phyloP scores from a whole-genome alignment of 805 yeast species.

The Phaffomyces thermotolerans region DNA sequence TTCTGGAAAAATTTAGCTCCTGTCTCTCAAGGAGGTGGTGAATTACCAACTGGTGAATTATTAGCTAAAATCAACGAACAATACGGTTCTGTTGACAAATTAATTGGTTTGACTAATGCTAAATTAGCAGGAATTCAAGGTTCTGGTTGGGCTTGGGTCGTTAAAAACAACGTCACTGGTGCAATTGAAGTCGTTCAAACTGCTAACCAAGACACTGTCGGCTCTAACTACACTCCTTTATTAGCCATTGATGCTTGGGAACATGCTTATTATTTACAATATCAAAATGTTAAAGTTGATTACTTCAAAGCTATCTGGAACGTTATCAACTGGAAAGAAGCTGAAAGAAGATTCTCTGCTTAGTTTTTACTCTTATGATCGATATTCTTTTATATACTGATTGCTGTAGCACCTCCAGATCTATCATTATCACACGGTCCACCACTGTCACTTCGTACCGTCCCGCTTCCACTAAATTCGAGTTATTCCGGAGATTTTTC shows the following conservation, averaged over 20 bases:
- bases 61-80: conserved; percentile 51
- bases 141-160: conserved; percentile 93
- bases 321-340: conserved; percentile 90
- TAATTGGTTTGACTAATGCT: conserved; percentile 56
- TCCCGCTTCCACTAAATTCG: not conserved
- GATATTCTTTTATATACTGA: not conserved
- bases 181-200: conserved; percentile 75
- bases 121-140: conserved; percentile 87
- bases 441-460: not conserved
- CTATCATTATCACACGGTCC: no score
- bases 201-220: conserved; percentile 83
- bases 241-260: conserved; percentile 96
- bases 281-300: conserved; percentile 85
- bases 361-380: conserved; percentile 10
- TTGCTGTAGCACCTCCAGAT: not conserved
- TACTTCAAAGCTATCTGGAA: conserved; percentile 94
- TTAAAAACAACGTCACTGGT: conserved; percentile 69
- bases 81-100: conserved; percentile 67
- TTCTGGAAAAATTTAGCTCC: conserved; percentile 91
- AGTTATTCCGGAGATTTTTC: not conserved
- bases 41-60: conserved; percentile 46
- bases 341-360: conserved; percentile 57
- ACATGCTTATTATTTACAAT: conserved; percentile 91
- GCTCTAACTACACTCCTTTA: conserved; percentile 55
- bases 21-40: conserved; percentile 68